phyloP scores from a whole-genome alignment of 306 rosid species.

The Cicer bijugum region DNA sequence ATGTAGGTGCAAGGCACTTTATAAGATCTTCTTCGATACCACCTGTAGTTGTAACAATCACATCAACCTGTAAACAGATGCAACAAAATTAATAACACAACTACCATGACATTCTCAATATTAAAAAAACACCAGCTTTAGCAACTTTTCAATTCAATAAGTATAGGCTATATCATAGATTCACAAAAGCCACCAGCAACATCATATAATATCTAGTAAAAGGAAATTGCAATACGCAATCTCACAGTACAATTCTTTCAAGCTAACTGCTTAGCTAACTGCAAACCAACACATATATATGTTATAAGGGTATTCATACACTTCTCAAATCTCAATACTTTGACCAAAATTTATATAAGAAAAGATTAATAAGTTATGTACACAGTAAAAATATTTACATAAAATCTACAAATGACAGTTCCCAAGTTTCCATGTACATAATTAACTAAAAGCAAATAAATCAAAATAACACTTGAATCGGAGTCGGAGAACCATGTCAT shows the following conservation, averaged over 20 bases:
- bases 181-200: conserved; percentile 7
- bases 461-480: too few relatives aligned
- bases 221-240: background rate
- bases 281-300: background rate
- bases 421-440: too few relatives aligned
- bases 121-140: background rate
- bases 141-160: conserved; percentile 6
- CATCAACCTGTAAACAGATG: conserved; percentile 68
- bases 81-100: background rate
- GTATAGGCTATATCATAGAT: background rate
- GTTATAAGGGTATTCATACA: too few relatives aligned
- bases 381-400: too few relatives aligned
- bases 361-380: too few relatives aligned
- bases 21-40: conserved; percentile 95
- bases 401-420: too few relatives aligned
- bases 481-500: too few relatives aligned
- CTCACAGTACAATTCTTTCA: background rate
- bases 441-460: too few relatives aligned
- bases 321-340: too few relatives aligned
- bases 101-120: background rate
- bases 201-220: background rate
- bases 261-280: background rate
- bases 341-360: too few relatives aligned
- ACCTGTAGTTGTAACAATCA: conserved; percentile 87
- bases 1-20: conserved; percentile 94